A percentile compares a stretch with the other conserved stretches of the same genome.
Conservation (phyloP, 1,284 basidiomycete species). For the Ganoderma lucidum region DNA sequence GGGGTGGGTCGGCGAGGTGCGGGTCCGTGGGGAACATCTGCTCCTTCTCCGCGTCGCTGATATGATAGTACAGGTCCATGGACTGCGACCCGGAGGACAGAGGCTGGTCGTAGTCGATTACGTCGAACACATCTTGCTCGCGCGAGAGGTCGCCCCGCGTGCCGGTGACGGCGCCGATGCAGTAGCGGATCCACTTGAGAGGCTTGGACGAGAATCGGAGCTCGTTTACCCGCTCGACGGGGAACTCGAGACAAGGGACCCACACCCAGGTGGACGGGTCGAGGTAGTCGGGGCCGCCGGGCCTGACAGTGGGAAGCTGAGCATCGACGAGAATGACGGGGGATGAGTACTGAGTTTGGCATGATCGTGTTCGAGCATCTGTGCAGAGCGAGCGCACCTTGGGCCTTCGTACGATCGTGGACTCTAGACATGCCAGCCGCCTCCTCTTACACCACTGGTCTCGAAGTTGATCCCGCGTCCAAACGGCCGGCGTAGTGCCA, state of each 20-base stretch:
- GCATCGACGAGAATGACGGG: no score
- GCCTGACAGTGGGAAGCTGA: no score
- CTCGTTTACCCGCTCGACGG: neutral
- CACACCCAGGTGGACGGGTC: neutral
- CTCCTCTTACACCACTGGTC: no score
- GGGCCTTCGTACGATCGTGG: no score
- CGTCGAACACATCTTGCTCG: neutral
- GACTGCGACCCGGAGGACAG: neutral
- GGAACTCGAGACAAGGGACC: slow-evolving; percentile 2
- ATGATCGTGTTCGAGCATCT: no score
- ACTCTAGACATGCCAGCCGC: no score
- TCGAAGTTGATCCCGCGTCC: no score
- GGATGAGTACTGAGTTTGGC: no score
- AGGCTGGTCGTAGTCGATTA: neutral
- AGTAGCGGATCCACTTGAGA: slow-evolving; percentile 2
- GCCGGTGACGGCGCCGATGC: neutral
- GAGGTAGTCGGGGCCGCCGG: neutral
- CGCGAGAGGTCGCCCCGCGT: neutral
- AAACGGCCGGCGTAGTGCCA: no score
- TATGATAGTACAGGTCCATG: neutral
- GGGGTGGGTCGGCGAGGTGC: neutral
- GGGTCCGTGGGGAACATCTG: neutral
- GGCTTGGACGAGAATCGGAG: neutral
- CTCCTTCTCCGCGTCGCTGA: neutral
- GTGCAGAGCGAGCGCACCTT: no score